Base-by-base conservation (phyloP, 2,329 filamentous ascomycete genomes). In the Fusarium veterinarium region DNA sequence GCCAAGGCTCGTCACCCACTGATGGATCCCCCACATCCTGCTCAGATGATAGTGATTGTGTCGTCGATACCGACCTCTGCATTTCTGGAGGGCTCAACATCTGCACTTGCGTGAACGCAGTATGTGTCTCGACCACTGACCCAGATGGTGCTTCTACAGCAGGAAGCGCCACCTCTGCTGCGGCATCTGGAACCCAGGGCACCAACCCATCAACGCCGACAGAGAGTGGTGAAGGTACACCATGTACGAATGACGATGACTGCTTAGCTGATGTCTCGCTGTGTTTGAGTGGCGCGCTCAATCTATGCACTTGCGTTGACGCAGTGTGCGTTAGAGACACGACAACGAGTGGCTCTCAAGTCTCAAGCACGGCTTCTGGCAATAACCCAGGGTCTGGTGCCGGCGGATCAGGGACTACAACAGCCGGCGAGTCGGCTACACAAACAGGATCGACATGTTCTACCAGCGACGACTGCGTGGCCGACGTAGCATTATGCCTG, bases 221-320 rank as follows among this genome's bases (percentile, higher is more conserved):
- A 10, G 64, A 48, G n/a, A 17, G 3, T 12, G 13, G 12, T 1
- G 40, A 17, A 3, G 19, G 3, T 7, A 57, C 49, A 13, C 5
- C 30, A 12, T 69, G 66, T 8, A 16, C 10, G 12, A 31, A 31
- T 2, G 56, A 53, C 5, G 16, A 33, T 17, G 68, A 71, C 19
- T 71, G 68, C 31, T 17, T 55, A 1, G 61, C 42, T 6, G 41
- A 71, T 17, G 41, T 23, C 3, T 57, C 51, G 2, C 6, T 71
- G 2, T 71, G 68, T 7, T 19, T 70, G 9, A 41, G 45, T 8
- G 41, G 28, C 3, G 9, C 8, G 1, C 12, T 71, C 4, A 70
- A 70, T 25, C 5, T 66, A 2, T 71, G 68, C 10, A 46, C 53
- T 30, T 71, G 66, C 16, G 33, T 70, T 9, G 19, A 71, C 28